Evolutionary conservation across 2,329 filamentous ascomycete species (phyloP), one percentile per base, ranked within the genome.

Genomic region (Aspergillus ochraceus): DNA sequence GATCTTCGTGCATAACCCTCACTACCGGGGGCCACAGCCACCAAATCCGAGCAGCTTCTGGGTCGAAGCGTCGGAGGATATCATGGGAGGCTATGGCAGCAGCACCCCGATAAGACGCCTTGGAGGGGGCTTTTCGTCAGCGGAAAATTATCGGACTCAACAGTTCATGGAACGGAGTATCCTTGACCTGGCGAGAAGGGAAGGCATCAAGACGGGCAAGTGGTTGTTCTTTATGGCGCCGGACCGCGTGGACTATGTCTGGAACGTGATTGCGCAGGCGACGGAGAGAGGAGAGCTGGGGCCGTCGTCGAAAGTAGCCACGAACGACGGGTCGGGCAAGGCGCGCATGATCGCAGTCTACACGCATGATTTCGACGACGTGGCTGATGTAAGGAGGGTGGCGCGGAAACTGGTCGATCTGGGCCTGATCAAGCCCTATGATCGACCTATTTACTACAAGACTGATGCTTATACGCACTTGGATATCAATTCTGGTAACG

Each of bases 391-490:
- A 6, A 81, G 80, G 29, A 82, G 89, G 49, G 89, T 96, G 4
- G 77, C 94, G 45, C 70, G 79, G 59, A 83, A 80, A 64, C 74
- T 96, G 62, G 82, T 83, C 54, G 80, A 86, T 57, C 77, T 92
- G 59, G 86, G 83, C 8, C 76, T 95, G 42, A 80, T 89, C 17
- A 66, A 70, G 6, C 61, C 64, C 24, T 66, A 69, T 14, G 20
- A 75, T 64, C 52, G 77, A 50, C 77, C 80, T 1, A 87, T 95
- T 53, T 94, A 91, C 72, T 96, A 96, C 78, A 96, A 96, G 70
- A 84, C 84, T 66, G 88, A 91, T 79, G 87, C 84, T 0, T 90
- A 84, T 69, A 90, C 89, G 1, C 83, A 89, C 70, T 76, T 91
- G 29, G 85, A 85, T 3, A 85, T 91, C 58, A 80, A 80, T 17